Evolutionary conservation across 805 yeast species (phyloP).

Genomic region (Ogataea paraovalis): DNA sequence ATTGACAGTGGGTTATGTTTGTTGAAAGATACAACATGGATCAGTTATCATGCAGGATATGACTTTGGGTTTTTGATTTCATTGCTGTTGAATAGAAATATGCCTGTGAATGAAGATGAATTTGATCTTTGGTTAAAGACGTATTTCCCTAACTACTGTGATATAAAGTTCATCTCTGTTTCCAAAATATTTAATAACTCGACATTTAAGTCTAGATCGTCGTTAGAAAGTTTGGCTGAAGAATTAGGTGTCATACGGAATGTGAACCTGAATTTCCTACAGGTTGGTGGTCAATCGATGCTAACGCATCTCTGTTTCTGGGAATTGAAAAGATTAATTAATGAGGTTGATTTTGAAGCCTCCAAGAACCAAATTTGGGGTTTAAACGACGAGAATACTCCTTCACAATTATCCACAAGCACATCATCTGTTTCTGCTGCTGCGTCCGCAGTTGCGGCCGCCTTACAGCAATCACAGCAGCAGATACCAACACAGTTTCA

Average conservation of each 20-base stretch:
- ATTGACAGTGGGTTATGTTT: conserved; percentile 83
- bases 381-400: conserved; percentile 19
- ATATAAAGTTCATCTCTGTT: conserved; percentile 57
- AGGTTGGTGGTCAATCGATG: conserved; percentile 60
- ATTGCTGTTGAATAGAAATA: conserved; percentile 64
- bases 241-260: conserved; percentile 65
- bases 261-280: conserved; percentile 44
- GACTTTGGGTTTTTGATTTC: conserved; percentile 88
- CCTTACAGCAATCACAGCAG: conserved; percentile 3
- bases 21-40: conserved; percentile 73
- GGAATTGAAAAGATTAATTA: conserved; percentile 40
- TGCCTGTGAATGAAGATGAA: conserved; percentile 79
- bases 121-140: conserved; percentile 66
- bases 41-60: conserved; percentile 90
- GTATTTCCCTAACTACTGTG: conserved; percentile 80
- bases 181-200: conserved; percentile 19
- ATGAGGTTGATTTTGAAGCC: conserved; percentile 15
- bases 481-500: conserved; percentile 4
- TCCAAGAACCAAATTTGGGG: conserved; percentile 31
- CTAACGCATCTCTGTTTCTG: conserved; percentile 62
- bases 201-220: conserved; percentile 32
- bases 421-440: background rate
- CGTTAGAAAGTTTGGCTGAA: conserved; percentile 64
- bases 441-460: background rate
- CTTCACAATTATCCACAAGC: background rate